phyloP scores from a whole-genome alignment of 23 red algal species.

The Pyropia haitanensis region DNA sequence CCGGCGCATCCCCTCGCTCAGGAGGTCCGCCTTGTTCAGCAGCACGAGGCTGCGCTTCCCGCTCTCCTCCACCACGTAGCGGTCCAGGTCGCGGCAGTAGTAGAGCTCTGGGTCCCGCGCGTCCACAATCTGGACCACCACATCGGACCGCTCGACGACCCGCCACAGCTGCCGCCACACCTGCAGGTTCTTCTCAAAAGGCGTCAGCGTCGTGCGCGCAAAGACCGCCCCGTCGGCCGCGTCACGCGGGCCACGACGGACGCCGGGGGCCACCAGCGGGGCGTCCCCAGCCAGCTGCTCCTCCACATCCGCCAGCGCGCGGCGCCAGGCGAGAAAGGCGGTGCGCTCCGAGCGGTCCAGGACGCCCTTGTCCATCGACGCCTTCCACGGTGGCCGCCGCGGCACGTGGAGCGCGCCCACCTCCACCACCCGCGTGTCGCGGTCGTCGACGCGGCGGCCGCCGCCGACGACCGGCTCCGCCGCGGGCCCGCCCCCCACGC shows the following conservation, averaged over 20 bases:
- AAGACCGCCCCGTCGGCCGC: constrained; percentile 9
- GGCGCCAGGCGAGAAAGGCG: constrained; percentile 71
- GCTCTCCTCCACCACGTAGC: constrained; percentile 55
- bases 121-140: constrained; percentile 90
- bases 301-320: constrained; percentile 51
- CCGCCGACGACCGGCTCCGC: neutral
- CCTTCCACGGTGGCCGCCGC: constrained; percentile 63
- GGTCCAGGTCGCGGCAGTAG: constrained; percentile 65
- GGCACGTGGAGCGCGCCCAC: constrained; percentile 47
- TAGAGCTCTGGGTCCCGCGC: constrained; percentile 89
- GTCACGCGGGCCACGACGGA: neutral
- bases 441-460: neutral
- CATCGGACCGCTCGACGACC: constrained; percentile 83
- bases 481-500: neutral
- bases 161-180: constrained; percentile 98
- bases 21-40: constrained; percentile 91
- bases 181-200: constrained; percentile 98
- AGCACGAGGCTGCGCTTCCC: constrained; percentile 45
- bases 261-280: neutral
- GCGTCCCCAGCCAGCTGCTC: constrained; percentile 1
- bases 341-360: constrained; percentile 44
- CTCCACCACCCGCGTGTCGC: neutral
- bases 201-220: constrained; percentile 48
- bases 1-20: constrained; percentile 25
- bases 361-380: constrained; percentile 15